Percentiles rank a stretch among this genome's conserved stretches.
phyloP scores from a whole-genome alignment of 768 basidiomycete species.

The Suillus decipiens region DNA sequence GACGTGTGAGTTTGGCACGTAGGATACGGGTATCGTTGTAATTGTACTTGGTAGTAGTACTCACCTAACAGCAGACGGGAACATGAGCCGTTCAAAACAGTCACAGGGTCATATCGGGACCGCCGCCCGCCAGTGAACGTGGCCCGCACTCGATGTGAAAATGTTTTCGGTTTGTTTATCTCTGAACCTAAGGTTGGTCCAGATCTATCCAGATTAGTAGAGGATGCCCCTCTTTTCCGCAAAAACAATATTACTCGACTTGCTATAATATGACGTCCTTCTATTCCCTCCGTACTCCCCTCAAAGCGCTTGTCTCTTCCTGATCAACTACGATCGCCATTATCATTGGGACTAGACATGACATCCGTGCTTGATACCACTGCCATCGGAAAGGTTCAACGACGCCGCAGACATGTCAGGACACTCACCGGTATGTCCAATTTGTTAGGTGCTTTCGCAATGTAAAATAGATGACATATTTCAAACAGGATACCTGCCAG shows the following conservation, averaged over 20 bases:
- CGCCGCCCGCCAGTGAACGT: no score
- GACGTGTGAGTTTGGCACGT: no score
- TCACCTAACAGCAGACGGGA: no score
- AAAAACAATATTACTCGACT: not conserved
- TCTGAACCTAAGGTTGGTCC: not conserved
- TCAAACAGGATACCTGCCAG: slow-evolving; percentile 72
- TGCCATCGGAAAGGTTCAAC: slow-evolving; percentile 58
- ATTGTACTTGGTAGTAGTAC: no score
- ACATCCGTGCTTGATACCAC: slow-evolving; percentile 67
- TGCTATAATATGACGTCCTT: not conserved
- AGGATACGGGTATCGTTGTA: no score
- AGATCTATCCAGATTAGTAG: not conserved
- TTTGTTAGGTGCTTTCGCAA: not conserved
- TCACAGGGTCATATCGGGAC: no score
- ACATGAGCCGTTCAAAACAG: no score
- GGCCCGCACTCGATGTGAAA: not conserved
- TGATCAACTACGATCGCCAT: not conserved
- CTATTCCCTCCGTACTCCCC: not conserved
- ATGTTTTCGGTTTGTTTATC: not conserved
- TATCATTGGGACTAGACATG: slow-evolving; percentile 37
- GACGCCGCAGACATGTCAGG: slow-evolving; percentile 64
- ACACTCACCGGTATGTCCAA: slow-evolving; percentile 56
- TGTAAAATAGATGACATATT: slow-evolving; percentile 7
- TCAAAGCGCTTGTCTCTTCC: not conserved
- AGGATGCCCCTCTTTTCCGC: not conserved